These are phyloP conservation scores for Aspergillus tubingensis DNA, from an alignment of 2,329 filamentous ascomycete genomes.

Conservation along the genomic window DNA sequence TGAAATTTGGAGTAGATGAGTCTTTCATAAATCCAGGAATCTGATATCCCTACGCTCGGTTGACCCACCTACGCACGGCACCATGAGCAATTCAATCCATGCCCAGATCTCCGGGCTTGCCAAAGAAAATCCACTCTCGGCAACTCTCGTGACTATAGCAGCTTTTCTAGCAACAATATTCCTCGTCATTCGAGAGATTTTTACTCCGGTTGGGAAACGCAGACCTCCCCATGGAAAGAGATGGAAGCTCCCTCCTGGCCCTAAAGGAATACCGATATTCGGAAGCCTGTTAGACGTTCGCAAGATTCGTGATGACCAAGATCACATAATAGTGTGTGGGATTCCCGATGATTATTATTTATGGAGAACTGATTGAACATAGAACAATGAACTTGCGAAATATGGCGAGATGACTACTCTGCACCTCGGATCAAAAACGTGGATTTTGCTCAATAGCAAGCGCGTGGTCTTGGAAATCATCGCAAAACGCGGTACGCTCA, in stretches of 20 bases:
- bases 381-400: conserved; percentile 13
- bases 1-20: no score
- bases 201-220: conserved; percentile 18
- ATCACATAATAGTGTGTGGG: not conserved
- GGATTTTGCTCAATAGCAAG: conserved; percentile 46
- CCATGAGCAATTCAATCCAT: no score
- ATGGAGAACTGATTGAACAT: not conserved
- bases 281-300: conserved; percentile 19
- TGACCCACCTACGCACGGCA: no score
- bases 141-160: not conserved
- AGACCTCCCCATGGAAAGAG: conserved; percentile 13
- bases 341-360: no score
- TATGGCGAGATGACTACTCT: conserved; percentile 38
- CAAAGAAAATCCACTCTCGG: no score
- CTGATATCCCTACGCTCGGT: no score
- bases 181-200: conserved; percentile 13
- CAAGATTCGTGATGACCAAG: not conserved
- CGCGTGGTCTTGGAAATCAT: conserved; percentile 46
- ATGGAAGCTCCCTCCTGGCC: conserved; percentile 28
- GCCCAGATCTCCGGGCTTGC: no score
- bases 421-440: conserved; percentile 41
- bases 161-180: conserved; percentile 6
- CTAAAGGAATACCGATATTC: conserved; percentile 23
- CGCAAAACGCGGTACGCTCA: conserved; percentile 37
- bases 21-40: no score